Base-by-base conservation (phyloP, 768 basidiomycete species). In the Hypholoma fasciculare region DNA sequence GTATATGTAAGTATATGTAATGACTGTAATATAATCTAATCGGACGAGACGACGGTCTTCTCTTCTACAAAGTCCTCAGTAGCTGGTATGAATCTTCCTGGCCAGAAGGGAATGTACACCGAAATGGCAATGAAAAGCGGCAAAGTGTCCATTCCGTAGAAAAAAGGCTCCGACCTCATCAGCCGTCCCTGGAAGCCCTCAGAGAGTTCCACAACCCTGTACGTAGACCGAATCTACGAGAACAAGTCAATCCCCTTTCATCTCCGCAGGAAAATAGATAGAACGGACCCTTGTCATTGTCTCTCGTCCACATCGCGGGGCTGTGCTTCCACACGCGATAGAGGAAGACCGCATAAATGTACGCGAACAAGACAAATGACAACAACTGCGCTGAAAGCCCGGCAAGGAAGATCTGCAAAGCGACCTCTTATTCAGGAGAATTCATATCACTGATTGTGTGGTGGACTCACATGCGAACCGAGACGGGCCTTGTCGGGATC, bases 101-200 rank as follows among this genome's bases (percentile, higher is more conserved):
- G 89, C 87, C 88, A 92, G 68, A 87, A 84, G 16, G 81, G 71
- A 20, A 74, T 64, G 63, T 87, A 89, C 11, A 83, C 72, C 0
- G 69, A 69, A 43, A 86, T 80, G 20, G 87, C 86, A 34, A 90
- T 66, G 58, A 86, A 79, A 7, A 90, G 75, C 7, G 88, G 89
- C 5, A 89, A 74, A 0, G 87, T 82, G 67, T 92, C 75, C 38
- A 90, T 74, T 1, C 72, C 81, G 65, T 89, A 92, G 69, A 92
- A 89, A 62, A 78, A 83, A 3, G 65, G 69, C 67, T 90, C 88
- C 3, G 78, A 80, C 1, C 78, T 84, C 4, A 82, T 78, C 17
- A 90, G 76, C 39, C 74, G 72, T 2, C 86, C 87, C 19, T 69
- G 58, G 68, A 74, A 89, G n/a, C 90, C 90, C 69, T 88, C 73